Base-by-base conservation (phyloP, 305 asterid genomes). In the Fraxinus sp. region DNA sequence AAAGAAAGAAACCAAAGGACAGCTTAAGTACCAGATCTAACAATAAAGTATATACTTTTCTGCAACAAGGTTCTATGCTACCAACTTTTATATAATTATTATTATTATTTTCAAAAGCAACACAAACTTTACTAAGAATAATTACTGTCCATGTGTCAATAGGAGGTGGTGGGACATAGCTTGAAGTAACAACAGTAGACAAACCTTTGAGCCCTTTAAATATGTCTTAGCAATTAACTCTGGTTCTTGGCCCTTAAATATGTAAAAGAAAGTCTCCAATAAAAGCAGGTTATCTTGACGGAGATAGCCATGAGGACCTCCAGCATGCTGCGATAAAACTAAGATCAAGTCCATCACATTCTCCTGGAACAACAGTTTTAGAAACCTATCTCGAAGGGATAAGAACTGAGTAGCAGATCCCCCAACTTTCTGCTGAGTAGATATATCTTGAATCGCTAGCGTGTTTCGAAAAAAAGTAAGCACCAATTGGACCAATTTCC, bases 401-500 rank as follows among this genome's bases (percentile, higher is more conserved):
- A 91, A 72, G 84, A 88, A 96, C 57, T 87, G 93, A 18, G 93
- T 85, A 78, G 95, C 94, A 39, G 94, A 91, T 84, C 97, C 97
- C 73, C 91, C 95, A 66, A 92, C 93, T 87, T 89, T 92, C 88
- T 91, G 98, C 83, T 92, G 95, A 24, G 88, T 87, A 81, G 98
- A 89, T 88, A 94, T 89, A 78, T 94, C 96, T 90, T 94, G 98
- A 86, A 97, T 88, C 39, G 98, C 97, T 76, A 97, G 90, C 80
- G 94, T 68, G 81, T 97, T 97, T 6, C 98, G 93, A 79, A 97
- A 94, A 62, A 97, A 87, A 59, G 98, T 94, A 84, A 97, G 93
- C 83, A 97, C 91, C 89, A 97, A 86, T 91, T 97, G 98, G 82
- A 94, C 97, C 91, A 97, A 81, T 89, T 94, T 97, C 98, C 98